Base-by-base conservation (phyloP, 345 rosid genomes). In the Streptanthus diversifolius region DNA sequence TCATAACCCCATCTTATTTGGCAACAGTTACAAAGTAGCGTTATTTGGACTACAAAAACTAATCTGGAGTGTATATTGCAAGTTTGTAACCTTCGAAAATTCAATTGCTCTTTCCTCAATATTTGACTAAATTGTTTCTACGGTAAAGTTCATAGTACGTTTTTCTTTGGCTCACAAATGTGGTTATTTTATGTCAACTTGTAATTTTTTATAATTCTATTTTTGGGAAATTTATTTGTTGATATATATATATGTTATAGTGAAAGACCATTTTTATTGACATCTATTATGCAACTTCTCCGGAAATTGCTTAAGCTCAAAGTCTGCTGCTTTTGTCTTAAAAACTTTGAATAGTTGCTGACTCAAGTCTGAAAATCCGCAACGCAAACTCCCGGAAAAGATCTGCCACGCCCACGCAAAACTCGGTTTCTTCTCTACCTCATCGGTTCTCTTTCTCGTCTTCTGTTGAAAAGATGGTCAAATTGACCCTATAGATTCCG, bases 261-360 rank as follows among this genome's bases (percentile, higher is more conserved):
- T 33, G 29, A 45, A n/a, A 49, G 30, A 19, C 74, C 74, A 68
- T 24, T 68, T 75, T n/a, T 22, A 66, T 62, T 17, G 60, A 48
- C 7, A 51, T n/a, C 17, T 30, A 67, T 22, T 32, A 61, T 62
- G 75, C 74, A 69, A 25, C 51, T 56, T 68, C 49, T 62, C 37
- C 11, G 47, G 62, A 63, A 76, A 76, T 64, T 3, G 71, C 80
- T 76, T 76, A 56, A 65, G 72, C 80, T 49, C 53, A 70, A 55
- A 70, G 76, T 70, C 67, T 55, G 47, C 71, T 45, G 30, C 61
- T 55, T 70, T 40, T 60, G 76, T 57, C 75, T 45, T 45, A 21
- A n/a, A 32, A 57, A 54, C 80, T 64, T 71, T 70, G 76, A 77
- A 71, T 65, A 57, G 68, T 56, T 77, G 80, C 71, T 57, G 80